Base-by-base conservation (phyloP, 257 asterid genomes). In the Plectranthus barbatus region DNA sequence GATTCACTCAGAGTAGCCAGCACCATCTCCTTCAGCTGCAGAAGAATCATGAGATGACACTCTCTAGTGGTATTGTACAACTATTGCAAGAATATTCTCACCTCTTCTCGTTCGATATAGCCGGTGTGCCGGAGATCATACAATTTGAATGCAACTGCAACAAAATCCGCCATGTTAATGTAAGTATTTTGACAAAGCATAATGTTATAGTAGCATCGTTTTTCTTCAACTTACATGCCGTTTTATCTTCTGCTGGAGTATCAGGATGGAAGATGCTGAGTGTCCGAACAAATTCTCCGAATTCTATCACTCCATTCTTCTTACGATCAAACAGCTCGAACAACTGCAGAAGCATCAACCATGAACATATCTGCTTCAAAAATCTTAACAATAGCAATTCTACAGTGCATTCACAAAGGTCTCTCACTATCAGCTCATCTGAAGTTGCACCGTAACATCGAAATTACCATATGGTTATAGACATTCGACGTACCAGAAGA, bases 281-380 rank as follows among this genome's bases (percentile, higher is more conserved):
- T 6, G 92, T 78, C 15, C 86, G 80, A 73, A 88, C 96, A 20
- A 88, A 88, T 62, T 80, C 95, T 46, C 86, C 92, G 53, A 88
- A 88, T 64, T 81, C 95, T 54, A 88, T 88, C 2, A 78, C 90
- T 66, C 96, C 96, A 17, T 80, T 81, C 12, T 17, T 68, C 83
- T 83, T 81, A 20, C 62, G 50, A 81, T 88, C 96, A 77, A 88
- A 85, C 80, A 80, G 74, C 76, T 84, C 83, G 68, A 88, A 88
- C 71, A 88, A 44, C 94, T 86, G 86, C 76, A 77, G 5, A 56
- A 20, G 9, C 36, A 60, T 56, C 7, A 9, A 10, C 31, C 31
- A 26, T 1, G 5, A 26, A 26, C 5, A 26, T 26, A 1, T 26
- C 5, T 26, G n/a, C 31, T 31, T 42, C 10, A 56, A 26, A 64